Evolutionary conservation across 2,329 filamentous ascomycete species (phyloP).

Genomic region (Neofusicoccum sp.): DNA sequence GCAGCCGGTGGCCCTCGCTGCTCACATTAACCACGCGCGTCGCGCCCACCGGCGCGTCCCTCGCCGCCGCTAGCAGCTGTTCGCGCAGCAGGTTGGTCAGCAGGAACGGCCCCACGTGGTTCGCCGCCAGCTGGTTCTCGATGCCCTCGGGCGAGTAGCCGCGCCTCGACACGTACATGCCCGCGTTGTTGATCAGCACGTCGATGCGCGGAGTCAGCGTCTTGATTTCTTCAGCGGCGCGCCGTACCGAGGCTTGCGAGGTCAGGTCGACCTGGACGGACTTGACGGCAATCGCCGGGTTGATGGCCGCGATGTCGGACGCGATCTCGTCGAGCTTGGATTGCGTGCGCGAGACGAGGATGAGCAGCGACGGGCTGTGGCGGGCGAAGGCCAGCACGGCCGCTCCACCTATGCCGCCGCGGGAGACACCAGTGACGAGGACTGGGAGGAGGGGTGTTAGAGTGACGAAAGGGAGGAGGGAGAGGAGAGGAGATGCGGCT

Average conservation of each 20-base stretch:
- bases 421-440: constrained; percentile 31
- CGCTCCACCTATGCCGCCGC: constrained; percentile 33
- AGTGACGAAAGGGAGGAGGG: too few species aligned
- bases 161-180: constrained; percentile 34
- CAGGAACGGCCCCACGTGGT: constrained; percentile 49
- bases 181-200: constrained; percentile 46
- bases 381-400: constrained; percentile 34
- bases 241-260: constrained; percentile 37
- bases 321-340: constrained; percentile 46
- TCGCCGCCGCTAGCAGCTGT: constrained; percentile 39
- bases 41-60: constrained; percentile 17
- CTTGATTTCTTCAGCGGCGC: constrained; percentile 37
- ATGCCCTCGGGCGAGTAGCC: constrained; percentile 43
- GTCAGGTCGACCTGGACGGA: constrained; percentile 39
- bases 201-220: constrained; percentile 40
- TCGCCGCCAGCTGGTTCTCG: constrained; percentile 50
- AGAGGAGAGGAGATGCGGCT: neutral
- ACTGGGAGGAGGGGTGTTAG: neutral
- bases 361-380: constrained; percentile 32
- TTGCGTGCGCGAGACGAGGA: constrained; percentile 45
- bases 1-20: constrained; percentile 25
- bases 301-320: constrained; percentile 35
- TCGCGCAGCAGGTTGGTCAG: constrained; percentile 49
- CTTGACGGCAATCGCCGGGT: constrained; percentile 40
- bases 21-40: constrained; percentile 34